Conservation (phyloP, 2,329 filamentous ascomycete species). For the Madurella mycetomatis region DNA sequence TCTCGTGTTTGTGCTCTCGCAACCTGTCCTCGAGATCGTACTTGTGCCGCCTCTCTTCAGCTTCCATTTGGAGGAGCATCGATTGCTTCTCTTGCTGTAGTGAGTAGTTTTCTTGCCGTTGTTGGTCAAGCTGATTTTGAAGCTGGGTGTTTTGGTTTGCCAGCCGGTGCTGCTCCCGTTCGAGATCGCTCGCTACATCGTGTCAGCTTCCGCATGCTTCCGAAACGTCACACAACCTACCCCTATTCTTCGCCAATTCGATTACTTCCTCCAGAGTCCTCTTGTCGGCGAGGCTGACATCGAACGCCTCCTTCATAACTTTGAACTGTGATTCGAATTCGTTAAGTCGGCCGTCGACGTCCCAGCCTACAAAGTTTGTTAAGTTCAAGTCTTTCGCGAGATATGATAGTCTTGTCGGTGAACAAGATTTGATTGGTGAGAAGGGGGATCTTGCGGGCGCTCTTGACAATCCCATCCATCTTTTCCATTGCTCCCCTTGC, state of each 20-base stretch:
- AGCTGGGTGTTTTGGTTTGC: constrained; percentile 47
- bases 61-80: constrained; percentile 39
- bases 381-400: constrained; percentile 72
- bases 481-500: constrained; percentile 31
- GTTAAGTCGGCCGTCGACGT: constrained; percentile 71
- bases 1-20: constrained; percentile 51
- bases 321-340: constrained; percentile 72
- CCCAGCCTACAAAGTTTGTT: constrained; percentile 63
- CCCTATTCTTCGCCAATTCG: constrained; percentile 67
- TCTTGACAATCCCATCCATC: constrained; percentile 23
- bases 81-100: constrained; percentile 38
- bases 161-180: constrained; percentile 44
- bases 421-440: constrained; percentile 40
- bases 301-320: constrained; percentile 67
- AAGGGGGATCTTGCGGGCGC: constrained; percentile 31
- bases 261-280: constrained; percentile 70
- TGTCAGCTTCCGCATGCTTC: neutral
- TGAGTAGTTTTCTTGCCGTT: constrained; percentile 32
- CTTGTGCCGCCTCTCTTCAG: constrained; percentile 40
- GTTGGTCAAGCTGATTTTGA: constrained; percentile 58
- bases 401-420: constrained; percentile 48
- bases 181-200: constrained; percentile 43
- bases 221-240: constrained; percentile 46
- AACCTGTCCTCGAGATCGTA: constrained; percentile 53
- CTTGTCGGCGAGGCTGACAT: constrained; percentile 62